Evolutionary conservation across 352 stramenopile genomes (phyloP).

Genomic region (Blastocystis sp.): DNA sequence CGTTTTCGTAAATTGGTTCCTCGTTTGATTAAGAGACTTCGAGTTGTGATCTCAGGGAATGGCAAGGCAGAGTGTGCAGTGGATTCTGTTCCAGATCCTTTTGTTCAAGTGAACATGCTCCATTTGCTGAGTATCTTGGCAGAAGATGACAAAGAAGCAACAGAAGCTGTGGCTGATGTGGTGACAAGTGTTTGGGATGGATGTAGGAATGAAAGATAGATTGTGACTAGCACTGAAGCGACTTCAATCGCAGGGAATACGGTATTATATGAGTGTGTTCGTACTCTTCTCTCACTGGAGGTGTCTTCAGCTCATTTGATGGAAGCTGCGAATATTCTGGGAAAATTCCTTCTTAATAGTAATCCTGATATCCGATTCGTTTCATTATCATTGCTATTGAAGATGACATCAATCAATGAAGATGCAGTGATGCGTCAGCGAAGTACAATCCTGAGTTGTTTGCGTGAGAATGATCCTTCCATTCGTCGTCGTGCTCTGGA

Average conservation of each 20-base stretch:
- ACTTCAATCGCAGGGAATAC: conserved; percentile 95
- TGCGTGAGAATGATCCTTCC: conserved; percentile 90
- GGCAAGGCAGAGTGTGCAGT: conserved; percentile 96
- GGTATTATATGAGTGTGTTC: conserved; percentile 96
- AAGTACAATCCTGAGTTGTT: conserved; percentile 84
- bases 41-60: conserved; percentile 90
- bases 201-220: conserved; percentile 73
- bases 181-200: conserved; percentile 66
- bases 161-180: conserved; percentile 90
- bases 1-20: conserved; percentile 72
- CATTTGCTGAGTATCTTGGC: conserved; percentile 83
- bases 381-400: conserved; percentile 71
- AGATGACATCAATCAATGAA: conserved; percentile 45
- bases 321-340: conserved; percentile 85
- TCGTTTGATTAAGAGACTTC: conserved; percentile 77
- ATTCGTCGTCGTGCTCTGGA: conserved; percentile 97
- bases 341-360: conserved; percentile 91
- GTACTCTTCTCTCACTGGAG: conserved; percentile 69
- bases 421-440: conserved; percentile 90
- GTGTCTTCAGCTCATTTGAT: conserved; percentile 8
- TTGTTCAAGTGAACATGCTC: conserved; percentile 84
- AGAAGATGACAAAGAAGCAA: conserved; percentile 83
- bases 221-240: conserved; percentile 96
- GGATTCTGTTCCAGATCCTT: conserved; percentile 92
- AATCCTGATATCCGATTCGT: conserved; percentile 99